phyloP scores from a whole-genome alignment of 331 rosid species.

The Phaseolus coccineus region DNA sequence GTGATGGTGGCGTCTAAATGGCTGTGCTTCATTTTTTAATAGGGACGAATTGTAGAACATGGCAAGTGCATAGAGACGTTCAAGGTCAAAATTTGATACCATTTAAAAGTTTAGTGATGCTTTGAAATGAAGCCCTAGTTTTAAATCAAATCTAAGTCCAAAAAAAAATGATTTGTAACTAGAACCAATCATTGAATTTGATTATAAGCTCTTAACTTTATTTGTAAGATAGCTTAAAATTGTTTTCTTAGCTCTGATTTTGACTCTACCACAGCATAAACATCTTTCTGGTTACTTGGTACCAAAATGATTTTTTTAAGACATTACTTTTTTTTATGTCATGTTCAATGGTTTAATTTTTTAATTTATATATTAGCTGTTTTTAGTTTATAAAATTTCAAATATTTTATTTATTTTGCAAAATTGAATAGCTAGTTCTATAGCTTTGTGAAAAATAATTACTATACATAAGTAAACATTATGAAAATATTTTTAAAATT shows the following conservation, averaged over 20 bases:
- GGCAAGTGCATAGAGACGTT: neutral
- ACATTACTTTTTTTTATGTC: too few relatives aligned
- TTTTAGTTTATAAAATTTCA: too few relatives aligned
- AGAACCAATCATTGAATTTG: conserved; percentile 37
- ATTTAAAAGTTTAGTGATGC: conserved; percentile 11
- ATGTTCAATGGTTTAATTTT: too few relatives aligned
- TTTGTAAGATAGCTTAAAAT: neutral
- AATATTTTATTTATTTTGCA: too few relatives aligned
- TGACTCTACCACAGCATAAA: neutral
- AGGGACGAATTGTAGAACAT: neutral
- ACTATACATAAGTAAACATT: too few relatives aligned
- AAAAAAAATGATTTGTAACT: neutral
- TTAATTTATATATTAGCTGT: too few relatives aligned
- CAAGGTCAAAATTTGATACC: conserved; percentile 25
- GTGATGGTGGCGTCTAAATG: neutral
- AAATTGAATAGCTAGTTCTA: too few relatives aligned
- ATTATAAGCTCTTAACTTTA: conserved; percentile 9
- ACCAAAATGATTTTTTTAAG: neutral
- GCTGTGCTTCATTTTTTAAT: neutral
- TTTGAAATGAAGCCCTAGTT: conserved; percentile 5
- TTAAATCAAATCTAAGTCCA: neutral
- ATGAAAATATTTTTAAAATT: too few relatives aligned
- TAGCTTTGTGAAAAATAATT: too few relatives aligned
- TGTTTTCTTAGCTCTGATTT: neutral
- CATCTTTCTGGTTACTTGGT: neutral